Evolutionary conservation across 331 rosid species (phyloP).

Genomic region (Quercus tomentella): DNA sequence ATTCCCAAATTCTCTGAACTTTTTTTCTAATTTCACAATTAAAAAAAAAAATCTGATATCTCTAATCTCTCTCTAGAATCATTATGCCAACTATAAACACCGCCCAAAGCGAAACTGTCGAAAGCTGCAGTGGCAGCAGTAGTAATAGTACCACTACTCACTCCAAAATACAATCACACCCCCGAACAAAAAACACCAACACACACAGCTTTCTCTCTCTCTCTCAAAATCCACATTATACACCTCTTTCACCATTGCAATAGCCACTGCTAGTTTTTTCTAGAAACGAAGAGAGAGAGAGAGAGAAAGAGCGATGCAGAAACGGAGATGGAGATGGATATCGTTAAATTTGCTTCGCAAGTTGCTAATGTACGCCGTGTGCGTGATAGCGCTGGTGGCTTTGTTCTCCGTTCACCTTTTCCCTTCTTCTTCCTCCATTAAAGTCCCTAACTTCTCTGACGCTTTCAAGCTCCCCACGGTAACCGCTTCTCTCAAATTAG

Average conservation of each 20-base stretch:
- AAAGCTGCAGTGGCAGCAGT: neutral
- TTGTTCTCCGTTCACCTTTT: conserved; percentile 59
- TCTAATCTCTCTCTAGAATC: neutral
- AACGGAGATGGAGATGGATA: conserved; percentile 41
- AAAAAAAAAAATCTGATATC: neutral
- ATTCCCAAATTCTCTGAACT: neutral
- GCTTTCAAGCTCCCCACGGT: conserved; percentile 68
- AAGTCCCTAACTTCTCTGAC: conserved; percentile 51
- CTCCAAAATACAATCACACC: no score
- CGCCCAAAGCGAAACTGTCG: neutral
- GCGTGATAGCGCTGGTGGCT: conserved; percentile 46
- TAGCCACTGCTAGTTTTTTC: neutral
- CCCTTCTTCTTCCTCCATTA: conserved; percentile 35
- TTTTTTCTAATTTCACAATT: neutral
- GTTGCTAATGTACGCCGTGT: conserved; percentile 60
- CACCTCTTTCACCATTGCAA: neutral
- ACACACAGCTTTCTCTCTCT: no score
- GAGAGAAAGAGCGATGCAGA: conserved; percentile 43
- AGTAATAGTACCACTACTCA: no score
- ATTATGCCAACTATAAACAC: neutral
- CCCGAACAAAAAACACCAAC: no score
- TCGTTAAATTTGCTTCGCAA: conserved; percentile 46
- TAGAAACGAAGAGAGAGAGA: conserved; percentile 16
- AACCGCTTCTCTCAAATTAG: neutral
- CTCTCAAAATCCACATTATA: neutral